Evolutionary conservation across 2,329 filamentous ascomycete genomes (phyloP).

Genomic region (Cladobotryum mycophilum): DNA sequence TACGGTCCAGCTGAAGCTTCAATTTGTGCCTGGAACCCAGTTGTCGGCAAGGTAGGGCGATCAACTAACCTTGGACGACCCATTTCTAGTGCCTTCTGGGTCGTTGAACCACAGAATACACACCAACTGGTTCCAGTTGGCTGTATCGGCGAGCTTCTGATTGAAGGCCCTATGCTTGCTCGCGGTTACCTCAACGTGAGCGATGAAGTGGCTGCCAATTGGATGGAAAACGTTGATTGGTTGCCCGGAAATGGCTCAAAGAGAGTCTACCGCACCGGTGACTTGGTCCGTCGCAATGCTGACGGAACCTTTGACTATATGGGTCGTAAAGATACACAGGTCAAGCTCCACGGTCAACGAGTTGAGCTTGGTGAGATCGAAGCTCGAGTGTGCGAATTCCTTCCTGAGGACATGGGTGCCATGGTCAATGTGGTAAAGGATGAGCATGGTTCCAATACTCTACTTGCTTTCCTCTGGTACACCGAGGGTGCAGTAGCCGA

Average conservation of each 20-base stretch:
- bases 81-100: constrained; percentile 14
- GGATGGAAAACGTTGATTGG: constrained; percentile 11
- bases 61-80: constrained; percentile 12
- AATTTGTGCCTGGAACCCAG: constrained; percentile 3
- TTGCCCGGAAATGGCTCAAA: neutral
- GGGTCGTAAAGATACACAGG: constrained; percentile 10
- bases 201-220: constrained; percentile 12
- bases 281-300: constrained; percentile 9
- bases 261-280: constrained; percentile 9
- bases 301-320: constrained; percentile 12
- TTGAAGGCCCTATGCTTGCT: constrained; percentile 17
- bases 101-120: constrained; percentile 13
- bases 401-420: constrained; percentile 6
- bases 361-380: constrained; percentile 11
- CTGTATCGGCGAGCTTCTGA: constrained; percentile 16
- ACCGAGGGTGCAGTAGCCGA: constrained; percentile 1
- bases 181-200: constrained; percentile 13
- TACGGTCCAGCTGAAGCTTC: constrained; percentile 11
- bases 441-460: constrained; percentile 3
- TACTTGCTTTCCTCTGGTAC: constrained; percentile 13
- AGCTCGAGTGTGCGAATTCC: constrained; percentile 5
- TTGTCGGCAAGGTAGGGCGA: constrained; percentile 1
- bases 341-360: constrained; percentile 11
- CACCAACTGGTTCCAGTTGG: constrained; percentile 14
- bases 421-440: constrained; percentile 10